These are phyloP conservation scores for Entophlyctis luteolus DNA, from an alignment of 192 early-diverging fungal species.

Conservation along the genomic window DNA sequence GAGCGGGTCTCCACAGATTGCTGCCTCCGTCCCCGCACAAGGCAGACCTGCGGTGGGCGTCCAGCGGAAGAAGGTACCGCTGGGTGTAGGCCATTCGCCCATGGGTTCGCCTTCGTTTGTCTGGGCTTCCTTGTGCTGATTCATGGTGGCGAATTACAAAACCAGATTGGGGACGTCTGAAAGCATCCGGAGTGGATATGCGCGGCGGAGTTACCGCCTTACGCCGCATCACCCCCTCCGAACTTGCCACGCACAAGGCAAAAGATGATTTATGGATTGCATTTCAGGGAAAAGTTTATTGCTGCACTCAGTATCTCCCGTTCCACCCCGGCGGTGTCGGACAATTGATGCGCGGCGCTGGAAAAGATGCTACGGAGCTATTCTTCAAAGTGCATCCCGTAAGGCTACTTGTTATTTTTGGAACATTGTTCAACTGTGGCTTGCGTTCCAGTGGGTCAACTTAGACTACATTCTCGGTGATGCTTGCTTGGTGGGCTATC, in stretches of 20 bases:
- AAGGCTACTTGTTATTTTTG: background rate
- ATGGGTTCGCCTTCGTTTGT: background rate
- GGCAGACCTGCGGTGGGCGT: background rate
- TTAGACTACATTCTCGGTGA: constrained; percentile 76
- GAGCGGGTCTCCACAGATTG: constrained; percentile 17
- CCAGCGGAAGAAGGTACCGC: constrained; percentile 67
- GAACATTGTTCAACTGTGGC: background rate
- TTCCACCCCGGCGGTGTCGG: constrained; percentile 85
- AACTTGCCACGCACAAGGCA: constrained; percentile 72
- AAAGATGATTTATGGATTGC: constrained; percentile 85
- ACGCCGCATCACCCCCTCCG: constrained; percentile 63
- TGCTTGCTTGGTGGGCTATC: constrained; percentile 63
- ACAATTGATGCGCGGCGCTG: constrained; percentile 64
- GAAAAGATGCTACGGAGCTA: constrained; percentile 85
- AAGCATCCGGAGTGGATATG: constrained; percentile 68
- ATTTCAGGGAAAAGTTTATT: constrained; percentile 86
- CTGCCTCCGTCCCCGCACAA: background rate
- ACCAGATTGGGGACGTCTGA: constrained; percentile 88
- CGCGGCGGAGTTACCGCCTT: constrained; percentile 55
- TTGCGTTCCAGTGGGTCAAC: constrained; percentile 79
- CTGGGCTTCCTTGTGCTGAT: background rate
- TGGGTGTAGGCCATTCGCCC: constrained; percentile 84
- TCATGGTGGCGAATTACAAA: background rate
- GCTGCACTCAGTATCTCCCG: constrained; percentile 80
- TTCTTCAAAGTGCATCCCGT: constrained; percentile 76